Base-by-base conservation (phyloP, 108 stramenopile genomes). In the Seminavis robusta region DNA sequence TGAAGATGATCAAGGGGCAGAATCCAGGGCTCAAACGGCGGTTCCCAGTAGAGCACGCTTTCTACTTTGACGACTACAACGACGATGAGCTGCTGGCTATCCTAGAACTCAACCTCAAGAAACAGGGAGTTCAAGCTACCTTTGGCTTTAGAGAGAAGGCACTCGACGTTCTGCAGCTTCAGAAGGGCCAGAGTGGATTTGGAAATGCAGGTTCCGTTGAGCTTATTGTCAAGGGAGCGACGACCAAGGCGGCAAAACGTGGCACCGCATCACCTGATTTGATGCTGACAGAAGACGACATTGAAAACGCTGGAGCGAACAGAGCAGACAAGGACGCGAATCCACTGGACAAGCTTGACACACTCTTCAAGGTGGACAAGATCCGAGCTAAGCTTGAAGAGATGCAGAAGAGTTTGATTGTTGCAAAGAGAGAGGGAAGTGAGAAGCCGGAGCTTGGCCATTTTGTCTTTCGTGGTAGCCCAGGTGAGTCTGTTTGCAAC, bases 201-300 rank as follows among this genome's bases (percentile, higher is more conserved):
- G 86, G 86, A 30, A 88, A 88, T 63, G 86, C 80, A 11, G 86
- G 86, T 8, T 68, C 79, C 8, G 86, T 84, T 17, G 73, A 79
- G 44, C 62, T 43, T 31, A 46, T 88, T 0, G 41, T 88, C 31
- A 71, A 65, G 38, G 46, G n/a, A 3, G 38, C 51, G 1, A 39
- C 56, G 3, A 4, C 42, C 27, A 42, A 20, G 16, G 65, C 69
- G 38, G 33, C 38, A 25, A 61, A 62, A 19, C 44, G 62, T 17
- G 29, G 28, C 26, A 3, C 36, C 5, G 54, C 38, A 1, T 29
- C 25, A 15, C 59, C 77, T 45, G 46, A 55, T 2, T 36, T 65
- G 34, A 32, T 38, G 30, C 45, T 62, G 1, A 64, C 63, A 8
- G 77, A 70, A 21, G 32, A 64, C 26, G 61, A 65, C 40, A 64